Evolutionary conservation across 2,329 filamentous ascomycete species (phyloP).

Genomic region (Hypoxylon sp.): DNA sequence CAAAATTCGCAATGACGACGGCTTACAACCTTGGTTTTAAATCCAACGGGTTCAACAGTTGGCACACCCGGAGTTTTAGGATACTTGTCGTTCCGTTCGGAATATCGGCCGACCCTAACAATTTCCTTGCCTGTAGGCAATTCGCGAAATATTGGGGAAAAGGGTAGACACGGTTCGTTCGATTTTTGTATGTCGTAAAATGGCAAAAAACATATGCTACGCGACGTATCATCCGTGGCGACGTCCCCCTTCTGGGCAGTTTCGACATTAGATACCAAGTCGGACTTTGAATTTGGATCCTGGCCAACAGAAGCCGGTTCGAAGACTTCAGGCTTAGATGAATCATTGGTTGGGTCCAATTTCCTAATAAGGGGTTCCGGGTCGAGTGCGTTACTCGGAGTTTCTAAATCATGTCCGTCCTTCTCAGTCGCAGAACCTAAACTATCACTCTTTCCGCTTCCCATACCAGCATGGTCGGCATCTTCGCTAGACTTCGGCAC

Average conservation of each 20-base stretch:
- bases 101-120: slow-evolving; percentile 93
- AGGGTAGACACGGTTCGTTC: slow-evolving; percentile 86
- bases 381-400: neutral
- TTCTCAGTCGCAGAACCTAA: neutral
- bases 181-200: slow-evolving; percentile 85
- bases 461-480: neutral
- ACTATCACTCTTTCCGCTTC: neutral
- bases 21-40: slow-evolving; percentile 99
- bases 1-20: slow-evolving; percentile 97
- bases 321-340: neutral
- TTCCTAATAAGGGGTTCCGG: neutral
- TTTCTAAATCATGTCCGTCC: neutral
- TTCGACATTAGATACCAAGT: neutral
- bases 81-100: slow-evolving; percentile 86
- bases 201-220: slow-evolving; percentile 91
- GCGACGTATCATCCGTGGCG: slow-evolving; percentile 62
- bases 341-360: neutral
- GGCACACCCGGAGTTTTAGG: slow-evolving; percentile 77
- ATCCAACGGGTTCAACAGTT: slow-evolving; percentile 89
- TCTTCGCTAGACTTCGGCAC: slow-evolving; percentile 5
- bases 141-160: slow-evolving; percentile 86
- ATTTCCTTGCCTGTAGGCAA: slow-evolving; percentile 82
- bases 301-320: neutral
- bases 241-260: neutral
- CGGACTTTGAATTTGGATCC: neutral